phyloP scores from a whole-genome alignment of 2,329 filamentous ascomycete species.

The Scedosporium boydii region DNA sequence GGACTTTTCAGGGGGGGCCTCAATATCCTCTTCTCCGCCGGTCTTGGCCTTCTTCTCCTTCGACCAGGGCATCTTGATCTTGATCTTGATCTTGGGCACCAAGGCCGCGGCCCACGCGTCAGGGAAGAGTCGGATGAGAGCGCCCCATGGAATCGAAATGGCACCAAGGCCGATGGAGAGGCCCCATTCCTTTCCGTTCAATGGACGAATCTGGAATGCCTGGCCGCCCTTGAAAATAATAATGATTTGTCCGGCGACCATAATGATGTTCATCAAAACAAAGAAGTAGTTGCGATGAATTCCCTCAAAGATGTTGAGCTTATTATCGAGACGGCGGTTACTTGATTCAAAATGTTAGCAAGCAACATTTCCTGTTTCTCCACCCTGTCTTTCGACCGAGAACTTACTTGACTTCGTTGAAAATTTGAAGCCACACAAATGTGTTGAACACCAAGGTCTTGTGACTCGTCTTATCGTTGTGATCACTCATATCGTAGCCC shows the following conservation, averaged over 20 bases:
- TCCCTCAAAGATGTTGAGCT: conserved; percentile 80
- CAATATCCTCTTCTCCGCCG: neutral
- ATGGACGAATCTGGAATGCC: conserved; percentile 58
- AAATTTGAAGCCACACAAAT: conserved; percentile 67
- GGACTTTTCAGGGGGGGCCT: neutral
- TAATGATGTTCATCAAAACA: conserved; percentile 67
- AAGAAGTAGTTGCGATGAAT: conserved; percentile 75
- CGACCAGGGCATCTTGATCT: conserved; percentile 2
- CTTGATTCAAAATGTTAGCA: conserved; percentile 21
- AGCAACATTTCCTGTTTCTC: conserved; percentile 19
- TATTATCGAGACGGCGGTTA: conserved; percentile 78
- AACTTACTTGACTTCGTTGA: conserved; percentile 61
- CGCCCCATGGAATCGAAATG: conserved; percentile 66
- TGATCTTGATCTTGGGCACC: conserved; percentile 6
- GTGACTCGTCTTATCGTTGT: conserved; percentile 14
- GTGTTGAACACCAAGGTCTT: conserved; percentile 59
- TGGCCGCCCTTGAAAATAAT: conserved; percentile 74
- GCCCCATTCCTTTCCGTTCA: conserved; percentile 71
- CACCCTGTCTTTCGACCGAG: too few relatives aligned
- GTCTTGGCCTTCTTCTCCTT: conserved; percentile 4
- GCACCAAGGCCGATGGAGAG: conserved; percentile 69
- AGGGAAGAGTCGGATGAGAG: conserved; percentile 63
- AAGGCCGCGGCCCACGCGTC: conserved; percentile 38
- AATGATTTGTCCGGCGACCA: conserved; percentile 75
- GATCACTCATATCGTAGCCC: conserved; percentile 31